Conservation (phyloP, 192 early-diverging fungal genomes). For the Podila clonocystis region DNA sequence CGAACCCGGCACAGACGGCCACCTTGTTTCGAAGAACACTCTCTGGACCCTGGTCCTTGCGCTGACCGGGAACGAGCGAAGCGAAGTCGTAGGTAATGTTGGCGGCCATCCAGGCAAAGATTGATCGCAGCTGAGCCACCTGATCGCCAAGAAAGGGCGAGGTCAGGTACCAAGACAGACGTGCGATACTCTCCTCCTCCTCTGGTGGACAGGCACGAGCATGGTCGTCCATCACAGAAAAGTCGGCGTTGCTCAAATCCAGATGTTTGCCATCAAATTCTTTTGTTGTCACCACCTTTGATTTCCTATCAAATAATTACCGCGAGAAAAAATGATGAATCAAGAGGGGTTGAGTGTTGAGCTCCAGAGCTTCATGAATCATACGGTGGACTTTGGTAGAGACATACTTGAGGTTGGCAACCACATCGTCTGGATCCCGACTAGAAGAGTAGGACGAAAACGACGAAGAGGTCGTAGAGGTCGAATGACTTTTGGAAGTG, state of each 20-base stretch:
- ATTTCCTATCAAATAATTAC: not conserved
- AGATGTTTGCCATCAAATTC: constrained; percentile 34
- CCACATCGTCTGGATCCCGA: not conserved
- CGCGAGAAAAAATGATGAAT: not conserved
- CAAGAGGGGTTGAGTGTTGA: not conserved
- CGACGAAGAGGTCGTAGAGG: not conserved
- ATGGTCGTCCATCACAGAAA: constrained; percentile 50
- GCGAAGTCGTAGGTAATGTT: constrained; percentile 60
- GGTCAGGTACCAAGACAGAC: constrained; percentile 53
- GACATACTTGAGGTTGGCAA: not conserved
- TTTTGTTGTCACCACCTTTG: constrained; percentile 2
- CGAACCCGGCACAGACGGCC: constrained; percentile 64
- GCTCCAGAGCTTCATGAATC: not conserved
- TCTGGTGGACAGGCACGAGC: constrained; percentile 35
- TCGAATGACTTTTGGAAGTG: too few relatives aligned
- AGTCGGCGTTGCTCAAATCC: constrained; percentile 28
- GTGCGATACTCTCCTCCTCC: constrained; percentile 27
- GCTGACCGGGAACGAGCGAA: constrained; percentile 35
- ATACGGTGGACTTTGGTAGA: not conserved
- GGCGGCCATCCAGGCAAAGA: constrained; percentile 61
- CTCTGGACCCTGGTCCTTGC: constrained; percentile 27
- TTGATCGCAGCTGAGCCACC: constrained; percentile 55
- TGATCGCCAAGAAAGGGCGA: constrained; percentile 52
- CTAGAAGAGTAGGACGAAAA: constrained; percentile 1
- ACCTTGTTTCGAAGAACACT: constrained; percentile 47